Conservation (phyloP, 306 rosid genomes). For the Parietaria judaica region DNA sequence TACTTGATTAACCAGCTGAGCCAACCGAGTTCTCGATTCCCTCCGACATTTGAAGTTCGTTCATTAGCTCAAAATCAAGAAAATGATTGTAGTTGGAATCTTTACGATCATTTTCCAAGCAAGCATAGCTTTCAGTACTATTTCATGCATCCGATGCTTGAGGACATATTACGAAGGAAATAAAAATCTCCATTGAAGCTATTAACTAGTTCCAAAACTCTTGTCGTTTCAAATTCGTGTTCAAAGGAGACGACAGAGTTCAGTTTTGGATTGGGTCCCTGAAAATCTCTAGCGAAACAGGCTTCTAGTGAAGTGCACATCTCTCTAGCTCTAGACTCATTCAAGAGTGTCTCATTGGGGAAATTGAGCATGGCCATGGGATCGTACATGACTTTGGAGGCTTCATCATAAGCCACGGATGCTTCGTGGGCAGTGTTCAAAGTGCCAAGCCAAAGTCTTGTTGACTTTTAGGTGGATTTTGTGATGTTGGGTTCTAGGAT, state of each 20-base stretch:
- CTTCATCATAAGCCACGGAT: conserved; percentile 80
- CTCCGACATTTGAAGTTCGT: conserved; percentile 8
- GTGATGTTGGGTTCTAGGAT: conserved; percentile 52
- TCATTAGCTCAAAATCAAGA: conserved; percentile 6
- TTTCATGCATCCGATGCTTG: conserved; percentile 7
- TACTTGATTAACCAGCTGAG: conserved; percentile 1
- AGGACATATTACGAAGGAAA: neutral
- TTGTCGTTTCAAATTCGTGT: neutral
- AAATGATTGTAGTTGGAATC: conserved; percentile 10
- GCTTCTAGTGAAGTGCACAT: no score
- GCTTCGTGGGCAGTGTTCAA: conserved; percentile 67
- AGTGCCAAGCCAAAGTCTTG: conserved; percentile 86
- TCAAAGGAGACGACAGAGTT: neutral
- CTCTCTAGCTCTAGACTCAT: neutral
- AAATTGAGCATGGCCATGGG: conserved; percentile 63
- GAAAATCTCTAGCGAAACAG: no score
- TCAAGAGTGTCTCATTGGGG: conserved; percentile 19
- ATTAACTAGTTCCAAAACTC: neutral
- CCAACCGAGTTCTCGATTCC: conserved; percentile 3
- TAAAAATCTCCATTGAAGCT: neutral
- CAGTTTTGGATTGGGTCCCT: no score
- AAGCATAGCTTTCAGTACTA: conserved; percentile 12
- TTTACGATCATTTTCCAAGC: conserved; percentile 17
- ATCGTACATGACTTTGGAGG: conserved; percentile 76
- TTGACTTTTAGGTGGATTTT: conserved; percentile 25